A percentile compares a stretch with the other conserved stretches of the same genome.
Conservation (phyloP, 2,329 filamentous ascomycete genomes). For the Didymella pomorum region DNA sequence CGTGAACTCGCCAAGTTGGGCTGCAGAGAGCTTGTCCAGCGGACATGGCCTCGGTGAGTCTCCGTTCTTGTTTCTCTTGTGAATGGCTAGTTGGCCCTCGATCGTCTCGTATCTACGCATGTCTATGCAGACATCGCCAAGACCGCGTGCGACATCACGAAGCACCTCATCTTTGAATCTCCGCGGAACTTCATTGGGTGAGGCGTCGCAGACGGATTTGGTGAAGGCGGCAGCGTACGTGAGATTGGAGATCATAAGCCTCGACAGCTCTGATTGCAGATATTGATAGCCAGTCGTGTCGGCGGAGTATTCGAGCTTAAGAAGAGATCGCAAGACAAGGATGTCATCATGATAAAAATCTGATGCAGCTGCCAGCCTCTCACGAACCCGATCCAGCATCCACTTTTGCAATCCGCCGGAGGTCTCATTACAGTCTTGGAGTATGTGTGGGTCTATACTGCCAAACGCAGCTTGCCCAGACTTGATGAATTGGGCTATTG, state of each 20-base stretch:
- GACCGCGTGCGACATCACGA: slow-evolving; percentile 1
- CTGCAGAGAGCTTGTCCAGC: slow-evolving; percentile 9
- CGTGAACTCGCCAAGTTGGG: slow-evolving; percentile 6
- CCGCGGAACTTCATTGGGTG: not conserved
- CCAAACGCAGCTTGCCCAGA: slow-evolving; percentile 8
- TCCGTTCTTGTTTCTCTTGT: not conserved
- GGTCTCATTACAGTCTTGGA: not conserved
- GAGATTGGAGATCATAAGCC: slow-evolving; percentile 12
- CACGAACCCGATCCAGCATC: slow-evolving; percentile 5
- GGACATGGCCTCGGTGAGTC: not conserved
- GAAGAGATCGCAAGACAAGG: slow-evolving; percentile 4
- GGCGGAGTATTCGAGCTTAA: slow-evolving; percentile 6
- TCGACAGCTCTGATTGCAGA: slow-evolving; percentile 3
- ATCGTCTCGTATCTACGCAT: slow-evolving; percentile 4
- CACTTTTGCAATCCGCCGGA: not conserved
- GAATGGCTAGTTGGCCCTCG: not conserved
- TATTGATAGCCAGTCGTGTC: slow-evolving; percentile 1
- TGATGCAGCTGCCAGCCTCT: not conserved
- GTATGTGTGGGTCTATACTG: not conserved
- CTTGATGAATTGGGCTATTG: slow-evolving; percentile 10
- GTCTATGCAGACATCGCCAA: slow-evolving; percentile 12
- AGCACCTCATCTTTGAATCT: slow-evolving; percentile 7
- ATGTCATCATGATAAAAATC: slow-evolving; percentile 10
- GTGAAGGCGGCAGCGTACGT: slow-evolving; percentile 4
- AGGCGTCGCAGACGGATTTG: slow-evolving; percentile 3